Conservation (phyloP, 257 asterid genomes). For the Verbena officinalis region DNA sequence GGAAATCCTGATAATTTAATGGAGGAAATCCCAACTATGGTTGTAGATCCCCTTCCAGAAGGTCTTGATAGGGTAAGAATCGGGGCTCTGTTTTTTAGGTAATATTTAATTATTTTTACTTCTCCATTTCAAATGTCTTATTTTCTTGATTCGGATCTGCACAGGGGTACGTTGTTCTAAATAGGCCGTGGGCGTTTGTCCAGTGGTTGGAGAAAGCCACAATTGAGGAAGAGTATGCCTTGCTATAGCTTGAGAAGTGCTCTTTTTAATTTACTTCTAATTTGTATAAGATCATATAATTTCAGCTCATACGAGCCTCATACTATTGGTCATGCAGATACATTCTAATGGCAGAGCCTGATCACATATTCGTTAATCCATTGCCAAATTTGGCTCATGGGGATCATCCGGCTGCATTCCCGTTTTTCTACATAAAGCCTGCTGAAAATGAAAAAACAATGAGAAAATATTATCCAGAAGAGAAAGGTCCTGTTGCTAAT, state of each 20-base stretch:
- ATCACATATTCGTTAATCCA: conserved; percentile 87
- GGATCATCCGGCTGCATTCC: conserved; percentile 86
- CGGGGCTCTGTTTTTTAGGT: too few species aligned
- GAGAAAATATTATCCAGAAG: conserved; percentile 87
- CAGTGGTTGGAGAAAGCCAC: conserved; percentile 97
- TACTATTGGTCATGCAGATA: conserved; percentile 66
- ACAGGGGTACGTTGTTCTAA: conserved; percentile 94
- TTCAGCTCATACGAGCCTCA: too few species aligned
- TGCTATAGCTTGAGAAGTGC: too few species aligned
- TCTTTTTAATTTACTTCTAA: conserved; percentile 48
- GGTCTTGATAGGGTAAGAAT: conserved; percentile 90
- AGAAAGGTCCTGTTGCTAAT: conserved; percentile 80
- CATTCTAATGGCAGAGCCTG: conserved; percentile 99
- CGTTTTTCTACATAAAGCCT: conserved; percentile 93
- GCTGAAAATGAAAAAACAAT: conserved; percentile 63
- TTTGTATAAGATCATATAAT: too few species aligned
- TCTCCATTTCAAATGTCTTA: too few species aligned
- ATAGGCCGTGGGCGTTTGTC: conserved; percentile 98
- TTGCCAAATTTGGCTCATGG: conserved; percentile 92
- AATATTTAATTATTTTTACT: too few species aligned
- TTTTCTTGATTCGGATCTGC: too few species aligned
- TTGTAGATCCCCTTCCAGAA: conserved; percentile 89
- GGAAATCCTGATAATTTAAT: conserved; percentile 86
- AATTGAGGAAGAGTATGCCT: conserved; percentile 95
- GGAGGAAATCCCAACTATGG: conserved; percentile 89